phyloP scores from a whole-genome alignment of 1,139 yeast species.

The Sugiyamaella grinbergsii region DNA sequence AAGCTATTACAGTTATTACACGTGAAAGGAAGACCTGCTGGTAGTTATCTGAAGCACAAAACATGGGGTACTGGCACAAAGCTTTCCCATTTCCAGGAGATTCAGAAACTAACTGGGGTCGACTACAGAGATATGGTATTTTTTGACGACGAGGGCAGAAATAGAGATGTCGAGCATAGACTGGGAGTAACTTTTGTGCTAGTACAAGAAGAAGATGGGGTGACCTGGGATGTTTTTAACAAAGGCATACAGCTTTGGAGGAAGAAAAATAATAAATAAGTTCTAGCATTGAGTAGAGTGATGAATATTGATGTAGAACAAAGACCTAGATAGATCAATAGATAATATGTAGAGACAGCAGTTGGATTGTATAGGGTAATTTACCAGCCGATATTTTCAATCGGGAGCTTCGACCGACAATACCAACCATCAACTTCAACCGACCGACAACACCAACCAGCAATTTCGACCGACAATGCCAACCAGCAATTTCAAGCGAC shows the following conservation, averaged over 20 bases:
- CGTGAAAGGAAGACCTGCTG: slow-evolving; percentile 53
- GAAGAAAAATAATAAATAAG: slow-evolving; percentile 14
- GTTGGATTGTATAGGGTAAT: no score
- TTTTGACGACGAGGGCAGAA: slow-evolving; percentile 70
- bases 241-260: slow-evolving; percentile 30
- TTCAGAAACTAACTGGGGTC: slow-evolving; percentile 53
- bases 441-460: no score
- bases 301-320: background rate
- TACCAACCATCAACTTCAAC: background rate
- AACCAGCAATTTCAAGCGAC: background rate
- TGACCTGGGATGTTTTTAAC: slow-evolving; percentile 53
- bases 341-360: background rate
- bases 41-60: slow-evolving; percentile 52
- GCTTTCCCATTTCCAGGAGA: slow-evolving; percentile 54
- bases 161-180: slow-evolving; percentile 58
- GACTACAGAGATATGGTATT: slow-evolving; percentile 56
- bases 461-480: background rate
- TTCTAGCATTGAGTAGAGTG: background rate
- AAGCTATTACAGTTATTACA: slow-evolving; percentile 54
- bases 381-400: background rate
- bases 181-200: slow-evolving; percentile 64
- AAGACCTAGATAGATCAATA: background rate
- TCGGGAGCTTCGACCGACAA: background rate
- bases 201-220: slow-evolving; percentile 52
- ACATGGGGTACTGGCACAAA: slow-evolving; percentile 76